phyloP scores from a whole-genome alignment of 768 basidiomycete species.

The Boletus rubropictus region DNA sequence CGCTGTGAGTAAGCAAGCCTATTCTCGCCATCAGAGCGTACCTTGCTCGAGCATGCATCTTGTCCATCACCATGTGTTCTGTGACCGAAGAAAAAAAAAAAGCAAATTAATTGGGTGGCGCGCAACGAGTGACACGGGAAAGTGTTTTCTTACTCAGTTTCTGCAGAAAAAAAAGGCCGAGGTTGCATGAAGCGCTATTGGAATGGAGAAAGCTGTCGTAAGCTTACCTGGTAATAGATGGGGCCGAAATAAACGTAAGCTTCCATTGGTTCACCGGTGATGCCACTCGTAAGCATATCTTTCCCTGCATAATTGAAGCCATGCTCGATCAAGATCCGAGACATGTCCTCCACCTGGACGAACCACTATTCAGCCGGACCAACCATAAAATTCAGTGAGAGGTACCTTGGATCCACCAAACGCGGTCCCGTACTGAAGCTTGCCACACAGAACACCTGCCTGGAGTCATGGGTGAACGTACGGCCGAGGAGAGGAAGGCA shows the following conservation, averaged over 20 bases:
- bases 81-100: not conserved
- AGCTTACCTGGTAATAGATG: constrained; percentile 87
- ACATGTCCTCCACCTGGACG: constrained; percentile 92
- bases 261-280: constrained; percentile 94
- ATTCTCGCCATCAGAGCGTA: constrained; percentile 30
- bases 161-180: constrained; percentile 33
- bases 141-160: constrained; percentile 75
- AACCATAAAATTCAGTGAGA: not conserved
- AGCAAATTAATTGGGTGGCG: constrained; percentile 13
- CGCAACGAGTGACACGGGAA: not conserved
- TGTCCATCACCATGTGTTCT: constrained; percentile 99
- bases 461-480: constrained; percentile 25
- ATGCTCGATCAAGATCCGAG: constrained; percentile 86
- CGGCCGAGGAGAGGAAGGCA: not conserved
- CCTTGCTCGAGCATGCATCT: constrained; percentile 99
- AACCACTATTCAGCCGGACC: constrained; percentile 6
- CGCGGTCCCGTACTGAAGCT: constrained; percentile 89
- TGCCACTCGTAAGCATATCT: constrained; percentile 97
- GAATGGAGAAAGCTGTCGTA: constrained; percentile 2
- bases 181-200: constrained; percentile 1
- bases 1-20: constrained; percentile 6
- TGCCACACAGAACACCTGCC: constrained; percentile 89
- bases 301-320: constrained; percentile 99
- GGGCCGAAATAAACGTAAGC: constrained; percentile 99
- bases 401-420: constrained; percentile 94